Evolutionary conservation across 2,329 filamentous ascomycete species (phyloP).

Genomic region (Canariomyces notabilis): DNA sequence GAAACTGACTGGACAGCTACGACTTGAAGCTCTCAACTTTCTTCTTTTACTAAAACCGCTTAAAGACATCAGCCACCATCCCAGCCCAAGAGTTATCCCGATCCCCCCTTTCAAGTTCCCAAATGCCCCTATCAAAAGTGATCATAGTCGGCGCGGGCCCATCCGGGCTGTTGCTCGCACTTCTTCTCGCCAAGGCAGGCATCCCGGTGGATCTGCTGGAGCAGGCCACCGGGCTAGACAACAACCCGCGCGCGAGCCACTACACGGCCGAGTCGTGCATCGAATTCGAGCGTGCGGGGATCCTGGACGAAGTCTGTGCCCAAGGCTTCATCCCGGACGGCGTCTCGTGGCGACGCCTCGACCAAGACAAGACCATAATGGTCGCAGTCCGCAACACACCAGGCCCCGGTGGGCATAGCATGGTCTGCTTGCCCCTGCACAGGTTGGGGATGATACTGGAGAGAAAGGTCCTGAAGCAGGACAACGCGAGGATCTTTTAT

Average conservation of each 20-base stretch:
- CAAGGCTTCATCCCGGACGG: slow-evolving; percentile 25
- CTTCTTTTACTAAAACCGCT: no score
- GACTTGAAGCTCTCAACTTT: no score
- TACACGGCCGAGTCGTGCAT: slow-evolving; percentile 26
- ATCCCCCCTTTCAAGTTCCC: not conserved
- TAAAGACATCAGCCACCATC: no score
- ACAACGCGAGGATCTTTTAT: slow-evolving; percentile 34
- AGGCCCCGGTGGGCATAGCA: slow-evolving; percentile 22
- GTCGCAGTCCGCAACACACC: slow-evolving; percentile 13
- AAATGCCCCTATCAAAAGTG: slow-evolving; percentile 20
- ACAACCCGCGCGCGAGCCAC: slow-evolving; percentile 29
- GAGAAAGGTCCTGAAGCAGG: slow-evolving; percentile 31
- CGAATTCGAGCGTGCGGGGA: slow-evolving; percentile 27
- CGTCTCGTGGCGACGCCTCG: slow-evolving; percentile 27
- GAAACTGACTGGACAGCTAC: no score
- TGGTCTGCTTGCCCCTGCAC: slow-evolving; percentile 41
- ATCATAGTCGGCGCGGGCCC: slow-evolving; percentile 27
- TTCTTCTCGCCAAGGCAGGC: slow-evolving; percentile 21
- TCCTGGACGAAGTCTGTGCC: slow-evolving; percentile 27
- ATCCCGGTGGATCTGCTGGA: slow-evolving; percentile 28
- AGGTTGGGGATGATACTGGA: slow-evolving; percentile 39
- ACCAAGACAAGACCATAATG: slow-evolving; percentile 19
- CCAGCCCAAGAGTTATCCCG: not conserved
- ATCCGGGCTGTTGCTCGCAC: slow-evolving; percentile 20
- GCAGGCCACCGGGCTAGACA: slow-evolving; percentile 26